Percentiles rank a stretch among this genome's conserved stretches.
Conservation (phyloP, 179 eudicot genomes). For the Silene vulgaris region DNA sequence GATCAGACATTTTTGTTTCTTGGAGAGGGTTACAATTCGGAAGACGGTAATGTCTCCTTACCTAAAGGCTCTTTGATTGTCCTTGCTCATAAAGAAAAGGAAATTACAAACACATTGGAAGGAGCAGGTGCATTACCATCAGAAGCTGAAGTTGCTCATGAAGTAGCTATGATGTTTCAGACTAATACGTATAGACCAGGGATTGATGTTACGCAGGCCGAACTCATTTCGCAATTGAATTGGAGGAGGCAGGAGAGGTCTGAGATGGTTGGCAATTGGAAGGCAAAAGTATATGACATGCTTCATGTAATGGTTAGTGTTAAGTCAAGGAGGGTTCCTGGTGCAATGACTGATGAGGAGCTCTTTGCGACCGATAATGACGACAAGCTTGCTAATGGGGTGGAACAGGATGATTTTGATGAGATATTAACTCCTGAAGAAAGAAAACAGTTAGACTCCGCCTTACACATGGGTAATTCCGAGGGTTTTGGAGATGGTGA, state of each 20-base stretch:
- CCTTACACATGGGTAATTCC: conserved; percentile 56
- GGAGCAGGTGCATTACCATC: conserved; percentile 80
- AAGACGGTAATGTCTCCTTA: conserved; percentile 52
- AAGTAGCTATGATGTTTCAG: conserved; percentile 78
- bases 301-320: conserved; percentile 84
- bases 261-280: conserved; percentile 82
- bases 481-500: conserved; percentile 57
- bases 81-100: conserved; percentile 74
- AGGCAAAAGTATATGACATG: conserved; percentile 87
- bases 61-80: conserved; percentile 74
- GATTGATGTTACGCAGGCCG: conserved; percentile 87
- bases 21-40: conserved; percentile 68
- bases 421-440: conserved; percentile 81
- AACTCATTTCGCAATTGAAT: conserved; percentile 64
- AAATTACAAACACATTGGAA: conserved; percentile 79
- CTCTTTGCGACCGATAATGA: conserved; percentile 63
- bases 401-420: conserved; percentile 59
- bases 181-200: conserved; percentile 90
- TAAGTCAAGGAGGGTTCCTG: conserved; percentile 87
- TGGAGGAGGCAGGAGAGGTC: conserved; percentile 88
- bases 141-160: conserved; percentile 74
- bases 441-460: conserved; percentile 71
- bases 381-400: conserved; percentile 49
- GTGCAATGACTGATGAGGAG: conserved; percentile 93
- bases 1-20: conserved; percentile 78